These are phyloP conservation scores for Fraxinus quadrangulata DNA, from an alignment of 257 asterid species.

Conservation along the genomic window DNA sequence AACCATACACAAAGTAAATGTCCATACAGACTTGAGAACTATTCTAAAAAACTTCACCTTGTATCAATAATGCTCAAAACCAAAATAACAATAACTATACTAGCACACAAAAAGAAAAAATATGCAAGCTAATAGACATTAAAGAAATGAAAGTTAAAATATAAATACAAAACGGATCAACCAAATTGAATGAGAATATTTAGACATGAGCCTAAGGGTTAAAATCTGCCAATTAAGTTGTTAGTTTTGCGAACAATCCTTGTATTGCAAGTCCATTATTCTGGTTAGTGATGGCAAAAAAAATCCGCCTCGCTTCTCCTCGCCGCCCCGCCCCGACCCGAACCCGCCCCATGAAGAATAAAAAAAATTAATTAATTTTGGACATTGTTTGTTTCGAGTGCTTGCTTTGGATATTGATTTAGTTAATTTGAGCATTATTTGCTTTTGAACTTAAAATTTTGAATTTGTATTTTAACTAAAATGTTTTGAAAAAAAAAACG, in stretches of 20 bases:
- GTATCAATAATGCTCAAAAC: background rate
- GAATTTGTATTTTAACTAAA: no score
- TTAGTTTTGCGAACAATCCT: background rate
- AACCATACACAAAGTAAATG: background rate
- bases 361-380: no score
- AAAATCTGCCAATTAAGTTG: background rate
- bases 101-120: background rate
- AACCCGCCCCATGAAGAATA: no score
- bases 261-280: background rate
- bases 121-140: background rate
- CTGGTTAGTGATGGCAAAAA: no score
- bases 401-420: no score
- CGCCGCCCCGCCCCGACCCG: no score
- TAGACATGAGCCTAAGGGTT: background rate
- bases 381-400: no score
- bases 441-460: no score
- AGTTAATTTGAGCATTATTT: no score
- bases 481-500: no score
- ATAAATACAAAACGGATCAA: background rate
- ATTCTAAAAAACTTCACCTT: constrained; percentile 11
- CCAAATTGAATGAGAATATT: background rate
- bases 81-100: background rate
- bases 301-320: no score
- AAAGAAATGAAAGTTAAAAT: background rate
- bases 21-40: background rate